Conservation (phyloP, 495 filamentous ascomycete genomes). For the Bacidia gigantensis region DNA sequence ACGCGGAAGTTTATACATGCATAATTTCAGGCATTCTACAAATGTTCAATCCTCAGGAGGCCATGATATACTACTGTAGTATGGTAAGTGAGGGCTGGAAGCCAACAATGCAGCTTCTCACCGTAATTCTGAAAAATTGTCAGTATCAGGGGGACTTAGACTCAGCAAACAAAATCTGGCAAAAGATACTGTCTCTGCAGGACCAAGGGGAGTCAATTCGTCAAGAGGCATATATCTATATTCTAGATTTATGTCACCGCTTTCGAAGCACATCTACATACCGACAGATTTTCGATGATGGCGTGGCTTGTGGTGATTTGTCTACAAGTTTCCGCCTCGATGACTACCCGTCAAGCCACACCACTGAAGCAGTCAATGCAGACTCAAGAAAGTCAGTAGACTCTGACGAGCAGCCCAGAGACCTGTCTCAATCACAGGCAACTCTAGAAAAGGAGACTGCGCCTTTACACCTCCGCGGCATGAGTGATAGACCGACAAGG, state of each 20-base stretch:
- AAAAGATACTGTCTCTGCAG: neutral
- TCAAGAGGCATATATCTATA: constrained; percentile 7
- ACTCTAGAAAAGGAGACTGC: too few species aligned
- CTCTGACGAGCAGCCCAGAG: too few species aligned
- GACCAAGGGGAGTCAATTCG: neutral
- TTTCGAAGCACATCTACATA: constrained; percentile 6
- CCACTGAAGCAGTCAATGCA: too few species aligned
- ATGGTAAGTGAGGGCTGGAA: constrained; percentile 18
- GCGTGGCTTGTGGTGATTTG: neutral
- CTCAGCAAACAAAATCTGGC: constrained; percentile 8
- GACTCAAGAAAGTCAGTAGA: too few species aligned
- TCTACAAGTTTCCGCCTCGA: neutral
- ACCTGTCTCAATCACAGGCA: too few species aligned
- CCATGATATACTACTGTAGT: constrained; percentile 12
- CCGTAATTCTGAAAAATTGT: constrained; percentile 13
- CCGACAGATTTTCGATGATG: constrained; percentile 4
- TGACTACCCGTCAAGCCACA: too few species aligned
- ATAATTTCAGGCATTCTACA: constrained; percentile 14
- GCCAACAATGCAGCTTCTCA: constrained; percentile 7
- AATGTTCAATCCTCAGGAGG: constrained; percentile 10
- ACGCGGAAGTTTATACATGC: constrained; percentile 14
- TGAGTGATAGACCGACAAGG: too few species aligned
- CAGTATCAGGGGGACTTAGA: constrained; percentile 8
- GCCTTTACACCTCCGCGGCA: too few species aligned
- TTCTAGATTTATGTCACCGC: constrained; percentile 15